phyloP scores from a whole-genome alignment of 2,329 filamentous ascomycete species.

The Botrytis porri region DNA sequence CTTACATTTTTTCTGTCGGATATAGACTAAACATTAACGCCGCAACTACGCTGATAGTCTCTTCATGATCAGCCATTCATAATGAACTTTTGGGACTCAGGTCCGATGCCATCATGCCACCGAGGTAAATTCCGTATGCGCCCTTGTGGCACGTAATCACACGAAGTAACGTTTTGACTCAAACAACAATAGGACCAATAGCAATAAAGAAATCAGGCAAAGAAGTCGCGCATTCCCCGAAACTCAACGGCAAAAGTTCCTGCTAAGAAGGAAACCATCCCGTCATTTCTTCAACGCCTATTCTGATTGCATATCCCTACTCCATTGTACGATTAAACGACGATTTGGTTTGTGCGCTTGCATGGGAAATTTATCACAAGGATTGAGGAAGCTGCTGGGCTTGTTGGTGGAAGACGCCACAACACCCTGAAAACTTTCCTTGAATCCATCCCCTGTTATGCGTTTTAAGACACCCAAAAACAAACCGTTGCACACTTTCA shows the following conservation, averaged over 20 bases:
- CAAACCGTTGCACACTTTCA: constrained; percentile 19
- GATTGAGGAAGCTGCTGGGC: constrained; percentile 17
- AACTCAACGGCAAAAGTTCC: constrained; percentile 26
- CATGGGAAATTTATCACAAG: constrained; percentile 22
- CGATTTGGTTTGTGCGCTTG: constrained; percentile 23
- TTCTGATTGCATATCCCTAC: constrained; percentile 4
- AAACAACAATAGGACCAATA: constrained; percentile 20
- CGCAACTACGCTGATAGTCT: constrained; percentile 8
- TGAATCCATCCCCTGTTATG: constrained; percentile 15
- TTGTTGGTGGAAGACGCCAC: constrained; percentile 15
- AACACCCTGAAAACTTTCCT: constrained; percentile 20
- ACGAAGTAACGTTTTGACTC: constrained; percentile 16
- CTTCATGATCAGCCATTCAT: not conserved
- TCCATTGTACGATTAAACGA: constrained; percentile 3
- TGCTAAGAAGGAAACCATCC: constrained; percentile 11
- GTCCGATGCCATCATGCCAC: constrained; percentile 18
- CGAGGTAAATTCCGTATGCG: constrained; percentile 19
- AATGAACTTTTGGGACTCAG: constrained; percentile 4
- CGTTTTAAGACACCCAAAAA: constrained; percentile 5
- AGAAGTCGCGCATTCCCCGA: constrained; percentile 18
- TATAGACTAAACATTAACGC: not conserved
- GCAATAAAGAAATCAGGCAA: constrained; percentile 3
- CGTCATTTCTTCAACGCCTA: constrained; percentile 14
- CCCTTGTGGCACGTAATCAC: constrained; percentile 22
- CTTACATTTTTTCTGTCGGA: not conserved